Base-by-base conservation (phyloP, 345 rosid species). In the Citrus maxima region DNA sequence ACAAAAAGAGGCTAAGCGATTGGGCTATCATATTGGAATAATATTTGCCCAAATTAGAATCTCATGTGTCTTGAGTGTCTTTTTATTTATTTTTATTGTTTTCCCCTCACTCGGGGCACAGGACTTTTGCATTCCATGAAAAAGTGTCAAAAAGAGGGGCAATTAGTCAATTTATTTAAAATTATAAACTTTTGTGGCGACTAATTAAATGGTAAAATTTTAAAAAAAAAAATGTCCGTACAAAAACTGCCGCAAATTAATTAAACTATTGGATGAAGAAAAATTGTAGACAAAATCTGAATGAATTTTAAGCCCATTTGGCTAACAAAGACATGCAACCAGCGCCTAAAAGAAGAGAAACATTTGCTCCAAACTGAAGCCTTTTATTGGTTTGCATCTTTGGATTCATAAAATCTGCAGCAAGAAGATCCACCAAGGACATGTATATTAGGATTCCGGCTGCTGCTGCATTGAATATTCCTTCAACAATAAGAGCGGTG, bases 361-460 rank as follows among this genome's bases (percentile, higher is more conserved):
- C 76, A 34, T 82, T 87, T 4, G 88, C 75, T 37, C 73, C 73
- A 0, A 83, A 0, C 16, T 84, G 90, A 64, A 93, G 93, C 78
- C 67, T 79, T 28, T 70, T 56, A 37, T 78, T 91, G 61, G 4
- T 49, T 60, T 88, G 94, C 81, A 91, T 66, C 60, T 81, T 89
- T 0, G 80, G 71, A 75, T 82, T 88, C 95, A 86, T 86, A 77
- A 91, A 93, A 78, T 90, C 93, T 0, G 89, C 86, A 0, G 93
- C 89, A 3, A 91, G 81, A 69, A 93, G 95, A 69, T 93, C 97
- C 0, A 93, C 95, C 27, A 93, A 61, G 2, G 95, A 86, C 95
- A 86, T 91, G 82, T 90, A 93, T n/a, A 91, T 87, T 24, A 93
- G 81, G 55, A 93, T 84, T 30, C 96, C 94, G 6, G 96, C 87